phyloP scores from a whole-genome alignment of 495 filamentous ascomycete genomes.

The Pyrenula massariospora region DNA sequence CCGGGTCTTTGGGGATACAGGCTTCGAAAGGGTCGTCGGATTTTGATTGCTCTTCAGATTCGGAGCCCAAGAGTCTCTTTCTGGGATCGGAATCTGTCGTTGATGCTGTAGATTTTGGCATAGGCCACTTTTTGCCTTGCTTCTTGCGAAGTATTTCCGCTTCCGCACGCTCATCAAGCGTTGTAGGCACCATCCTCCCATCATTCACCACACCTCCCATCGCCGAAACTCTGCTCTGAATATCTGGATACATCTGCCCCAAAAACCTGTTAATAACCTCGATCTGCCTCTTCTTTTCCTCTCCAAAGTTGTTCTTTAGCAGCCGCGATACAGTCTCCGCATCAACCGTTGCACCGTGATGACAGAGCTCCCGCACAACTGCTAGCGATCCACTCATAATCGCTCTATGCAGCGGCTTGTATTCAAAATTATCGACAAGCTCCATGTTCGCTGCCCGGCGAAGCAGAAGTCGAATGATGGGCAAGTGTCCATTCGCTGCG shows the following conservation, averaged over 20 bases:
- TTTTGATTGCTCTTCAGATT: background rate
- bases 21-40: background rate
- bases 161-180: background rate
- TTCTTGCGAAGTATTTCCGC: background rate
- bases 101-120: too few relatives aligned
- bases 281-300: background rate
- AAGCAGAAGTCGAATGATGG: constrained; percentile 45
- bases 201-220: background rate
- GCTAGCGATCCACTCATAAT: background rate
- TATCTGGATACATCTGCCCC: background rate
- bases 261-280: background rate
- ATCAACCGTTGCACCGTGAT: background rate
- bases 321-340: background rate
- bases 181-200: background rate
- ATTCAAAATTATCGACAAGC: background rate
- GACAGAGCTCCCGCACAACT: background rate
- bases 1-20: background rate
- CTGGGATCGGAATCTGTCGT: background rate
- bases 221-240: background rate
- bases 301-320: background rate
- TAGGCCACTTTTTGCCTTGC: background rate
- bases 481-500: constrained; percentile 35
- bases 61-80: background rate
- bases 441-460: constrained; percentile 37
- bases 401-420: background rate